Conservation (phyloP, 345 rosid species). For the Syzygium jambos region DNA sequence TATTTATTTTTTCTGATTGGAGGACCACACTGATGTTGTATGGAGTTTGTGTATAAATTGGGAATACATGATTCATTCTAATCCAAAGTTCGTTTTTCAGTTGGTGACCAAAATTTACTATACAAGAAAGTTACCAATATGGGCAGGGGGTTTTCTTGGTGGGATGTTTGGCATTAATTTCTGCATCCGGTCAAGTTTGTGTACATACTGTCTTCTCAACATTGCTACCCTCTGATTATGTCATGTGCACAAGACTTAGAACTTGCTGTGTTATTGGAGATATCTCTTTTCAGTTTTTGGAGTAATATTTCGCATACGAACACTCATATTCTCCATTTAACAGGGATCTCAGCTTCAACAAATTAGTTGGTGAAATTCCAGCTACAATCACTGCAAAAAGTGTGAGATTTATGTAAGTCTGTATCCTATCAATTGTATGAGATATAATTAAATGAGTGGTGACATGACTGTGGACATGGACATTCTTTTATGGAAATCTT, state of each 20-base stretch:
- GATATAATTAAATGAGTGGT: background rate
- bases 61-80: background rate
- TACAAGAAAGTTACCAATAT: background rate
- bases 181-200: background rate
- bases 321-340: background rate
- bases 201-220: background rate
- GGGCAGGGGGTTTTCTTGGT: background rate
- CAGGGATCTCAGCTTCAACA: slow-evolving; percentile 70
- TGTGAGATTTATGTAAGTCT: slow-evolving; percentile 37
- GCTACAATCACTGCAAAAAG: slow-evolving; percentile 16
- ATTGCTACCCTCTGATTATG: background rate
- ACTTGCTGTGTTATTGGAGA: background rate
- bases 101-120: background rate
- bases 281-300: background rate
- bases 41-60: background rate
- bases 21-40: background rate
- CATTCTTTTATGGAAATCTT: background rate
- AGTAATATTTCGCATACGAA: background rate
- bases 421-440: background rate
- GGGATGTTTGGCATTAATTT: background rate
- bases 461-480: background rate
- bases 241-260: background rate
- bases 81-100: background rate
- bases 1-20: background rate
- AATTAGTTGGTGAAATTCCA: slow-evolving; percentile 38